phyloP scores from a whole-genome alignment of 1,284 basidiomycete species.

The Fomitopsis palustris region DNA sequence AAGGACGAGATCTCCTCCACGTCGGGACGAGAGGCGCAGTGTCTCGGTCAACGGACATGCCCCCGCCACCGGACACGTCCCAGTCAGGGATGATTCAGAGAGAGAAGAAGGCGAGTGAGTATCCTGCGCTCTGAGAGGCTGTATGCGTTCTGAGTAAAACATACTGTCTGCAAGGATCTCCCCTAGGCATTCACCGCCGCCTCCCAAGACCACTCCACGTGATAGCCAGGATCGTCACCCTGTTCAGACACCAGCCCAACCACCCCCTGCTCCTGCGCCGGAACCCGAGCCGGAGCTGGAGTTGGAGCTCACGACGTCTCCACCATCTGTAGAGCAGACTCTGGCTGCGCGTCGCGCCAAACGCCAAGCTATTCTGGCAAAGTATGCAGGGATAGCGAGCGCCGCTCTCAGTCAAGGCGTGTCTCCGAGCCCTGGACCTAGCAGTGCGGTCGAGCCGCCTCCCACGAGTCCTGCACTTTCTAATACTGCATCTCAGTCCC shows the following conservation, averaged over 20 bases:
- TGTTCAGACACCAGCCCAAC: slow-evolving; percentile 14
- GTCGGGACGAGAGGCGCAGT: slow-evolving; percentile 8
- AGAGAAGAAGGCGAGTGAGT: slow-evolving; percentile 82
- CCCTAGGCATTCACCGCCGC: slow-evolving; percentile 38
- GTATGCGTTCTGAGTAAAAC: slow-evolving; percentile 1
- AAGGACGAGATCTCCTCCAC: slow-evolving; percentile 13
- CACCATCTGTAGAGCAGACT: slow-evolving; percentile 65
- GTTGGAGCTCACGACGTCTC: slow-evolving; percentile 52
- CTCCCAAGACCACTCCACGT: slow-evolving; percentile 22
- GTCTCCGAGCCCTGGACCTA: slow-evolving; percentile 57
- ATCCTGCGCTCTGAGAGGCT: slow-evolving; percentile 20
- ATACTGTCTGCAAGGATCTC: slow-evolving; percentile 48
- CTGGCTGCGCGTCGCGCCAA: slow-evolving; percentile 78
- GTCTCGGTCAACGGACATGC: slow-evolving; percentile 7
- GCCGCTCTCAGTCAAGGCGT: slow-evolving; percentile 27
- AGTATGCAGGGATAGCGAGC: slow-evolving; percentile 58
- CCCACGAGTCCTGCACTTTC: slow-evolving; percentile 51
- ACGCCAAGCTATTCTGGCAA: slow-evolving; percentile 83
- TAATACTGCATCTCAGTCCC: slow-evolving; percentile 56
- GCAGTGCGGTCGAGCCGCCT: slow-evolving; percentile 73
- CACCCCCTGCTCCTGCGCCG: slow-evolving; percentile 1
- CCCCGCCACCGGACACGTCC: slow-evolving; percentile 18
- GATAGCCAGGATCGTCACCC: slow-evolving; percentile 19
- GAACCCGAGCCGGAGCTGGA: slow-evolving; percentile 48
- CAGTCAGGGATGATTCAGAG: slow-evolving; percentile 44